Conservation (phyloP, 768 basidiomycete genomes). For the Tulasnella calospora region DNA sequence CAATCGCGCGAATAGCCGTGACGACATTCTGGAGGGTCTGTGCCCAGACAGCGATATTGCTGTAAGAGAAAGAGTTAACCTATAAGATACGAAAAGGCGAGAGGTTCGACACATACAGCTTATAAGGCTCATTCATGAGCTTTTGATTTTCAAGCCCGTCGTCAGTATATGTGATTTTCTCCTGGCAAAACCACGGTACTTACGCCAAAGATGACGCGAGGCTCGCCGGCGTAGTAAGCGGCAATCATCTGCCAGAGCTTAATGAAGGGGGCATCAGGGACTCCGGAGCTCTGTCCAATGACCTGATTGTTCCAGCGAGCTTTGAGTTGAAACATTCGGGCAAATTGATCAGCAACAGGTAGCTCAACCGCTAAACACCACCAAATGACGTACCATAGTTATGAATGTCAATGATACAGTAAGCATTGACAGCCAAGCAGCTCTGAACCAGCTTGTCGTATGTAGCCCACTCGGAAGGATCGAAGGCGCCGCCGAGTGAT, state of each 20-base stretch:
- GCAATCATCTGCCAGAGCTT: conserved; percentile 11
- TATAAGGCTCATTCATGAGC: conserved; percentile 50
- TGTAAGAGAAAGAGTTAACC: conserved; percentile 25
- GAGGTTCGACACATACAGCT: conserved; percentile 34
- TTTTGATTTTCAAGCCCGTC: neutral
- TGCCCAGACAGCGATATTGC: conserved; percentile 42
- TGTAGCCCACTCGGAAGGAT: neutral
- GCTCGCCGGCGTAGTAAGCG: neutral
- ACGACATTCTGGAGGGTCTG: conserved; percentile 40
- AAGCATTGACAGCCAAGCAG: neutral
- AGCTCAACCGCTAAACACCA: neutral
- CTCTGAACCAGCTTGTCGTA: conserved; percentile 8
- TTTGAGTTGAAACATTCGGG: neutral
- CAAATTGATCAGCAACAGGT: neutral
- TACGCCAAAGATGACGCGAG: conserved; percentile 30
- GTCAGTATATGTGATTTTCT: neutral
- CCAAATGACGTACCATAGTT: neutral
- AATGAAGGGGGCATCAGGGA: neutral
- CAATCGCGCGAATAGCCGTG: conserved; percentile 44
- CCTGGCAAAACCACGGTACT: neutral
- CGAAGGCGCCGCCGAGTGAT: neutral
- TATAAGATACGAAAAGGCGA: neutral
- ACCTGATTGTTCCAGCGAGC: conserved; percentile 19
- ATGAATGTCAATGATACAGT: conserved; percentile 20
- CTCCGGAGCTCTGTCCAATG: conserved; percentile 13